These are phyloP conservation scores for Phytophthora foliorum DNA, from an alignment of 352 stramenopile species.

Conservation along the genomic window DNA sequence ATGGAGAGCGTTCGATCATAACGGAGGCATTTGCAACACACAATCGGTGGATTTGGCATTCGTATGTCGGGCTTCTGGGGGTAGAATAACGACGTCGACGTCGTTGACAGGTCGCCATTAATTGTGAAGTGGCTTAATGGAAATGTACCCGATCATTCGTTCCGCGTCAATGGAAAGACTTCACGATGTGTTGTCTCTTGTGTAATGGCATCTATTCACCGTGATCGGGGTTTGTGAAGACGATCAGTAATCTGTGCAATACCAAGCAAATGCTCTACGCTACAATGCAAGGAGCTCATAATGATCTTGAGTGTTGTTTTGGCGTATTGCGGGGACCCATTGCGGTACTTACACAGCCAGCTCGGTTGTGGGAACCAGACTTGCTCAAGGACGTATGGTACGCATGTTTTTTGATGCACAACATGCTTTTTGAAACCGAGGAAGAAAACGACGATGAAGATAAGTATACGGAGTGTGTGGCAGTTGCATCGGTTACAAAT, in stretches of 20 bases:
- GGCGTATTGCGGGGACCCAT: not conserved
- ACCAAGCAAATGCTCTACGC: conserved; percentile 25
- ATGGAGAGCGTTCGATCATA: conserved; percentile 6
- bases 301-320: conserved; percentile 37
- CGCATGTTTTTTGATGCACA: not conserved
- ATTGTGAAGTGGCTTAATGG: conserved; percentile 21
- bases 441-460: not conserved
- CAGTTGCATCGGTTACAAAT: not conserved
- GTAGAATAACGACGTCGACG: conserved; percentile 48
- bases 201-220: conserved; percentile 34
- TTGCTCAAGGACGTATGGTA: not conserved
- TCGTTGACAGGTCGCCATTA: conserved; percentile 38
- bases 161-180: conserved; percentile 24
- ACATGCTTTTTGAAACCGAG: not conserved
- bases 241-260: conserved; percentile 15
- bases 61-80: conserved; percentile 27
- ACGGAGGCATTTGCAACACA: conserved; percentile 34
- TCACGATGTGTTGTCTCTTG: conserved; percentile 33
- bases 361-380: not conserved
- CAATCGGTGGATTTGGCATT: conserved; percentile 41
- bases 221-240: conserved; percentile 38
- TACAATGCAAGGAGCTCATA: conserved; percentile 31
- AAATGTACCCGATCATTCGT: conserved; percentile 6
- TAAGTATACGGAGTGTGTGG: not conserved
- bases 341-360: not conserved